Evolutionary conservation across 176 grass and related monocot genomes (phyloP).

Genomic region (Triticum dicoccoides): DNA sequence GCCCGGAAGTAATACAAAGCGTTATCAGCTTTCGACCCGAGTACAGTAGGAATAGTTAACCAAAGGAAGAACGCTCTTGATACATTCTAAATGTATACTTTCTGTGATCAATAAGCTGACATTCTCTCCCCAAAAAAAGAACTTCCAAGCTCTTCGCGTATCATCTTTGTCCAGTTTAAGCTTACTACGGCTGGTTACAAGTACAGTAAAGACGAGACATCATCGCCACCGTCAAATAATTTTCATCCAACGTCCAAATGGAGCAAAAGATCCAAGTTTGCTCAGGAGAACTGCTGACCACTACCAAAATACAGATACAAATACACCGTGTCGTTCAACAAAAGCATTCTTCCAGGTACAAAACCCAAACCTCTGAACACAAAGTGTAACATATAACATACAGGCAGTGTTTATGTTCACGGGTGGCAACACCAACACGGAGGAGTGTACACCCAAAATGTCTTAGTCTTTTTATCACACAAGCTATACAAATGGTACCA

Average conservation of each 20-base stretch:
- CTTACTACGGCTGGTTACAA: not conserved
- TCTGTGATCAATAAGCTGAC: no score
- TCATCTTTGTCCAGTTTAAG: not conserved
- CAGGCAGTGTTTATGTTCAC: conserved; percentile 11
- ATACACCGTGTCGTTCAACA: not conserved
- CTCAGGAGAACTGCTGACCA: not conserved
- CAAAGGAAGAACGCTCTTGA: no score
- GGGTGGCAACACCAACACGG: conserved; percentile 1
- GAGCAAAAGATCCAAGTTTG: not conserved
- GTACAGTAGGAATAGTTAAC: no score
- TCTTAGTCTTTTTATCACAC: conserved; percentile 27
- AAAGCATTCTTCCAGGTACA: conserved; percentile 4
- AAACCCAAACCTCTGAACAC: not conserved
- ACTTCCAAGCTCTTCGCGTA: no score
- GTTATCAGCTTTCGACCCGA: no score
- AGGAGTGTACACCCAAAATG: conserved; percentile 36
- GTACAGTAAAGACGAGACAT: no score
- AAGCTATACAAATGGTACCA: conserved; percentile 62
- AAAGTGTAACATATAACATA: conserved; percentile 14
- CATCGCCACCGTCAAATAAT: not conserved
- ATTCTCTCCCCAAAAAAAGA: no score
- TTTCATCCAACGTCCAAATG: not conserved
- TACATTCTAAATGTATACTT: no score
- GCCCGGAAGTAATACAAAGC: no score
- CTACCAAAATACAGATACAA: not conserved